Evolutionary conservation across 352 stramenopile genomes (phyloP).

Genomic region (Blastocystis sp.): DNA sequence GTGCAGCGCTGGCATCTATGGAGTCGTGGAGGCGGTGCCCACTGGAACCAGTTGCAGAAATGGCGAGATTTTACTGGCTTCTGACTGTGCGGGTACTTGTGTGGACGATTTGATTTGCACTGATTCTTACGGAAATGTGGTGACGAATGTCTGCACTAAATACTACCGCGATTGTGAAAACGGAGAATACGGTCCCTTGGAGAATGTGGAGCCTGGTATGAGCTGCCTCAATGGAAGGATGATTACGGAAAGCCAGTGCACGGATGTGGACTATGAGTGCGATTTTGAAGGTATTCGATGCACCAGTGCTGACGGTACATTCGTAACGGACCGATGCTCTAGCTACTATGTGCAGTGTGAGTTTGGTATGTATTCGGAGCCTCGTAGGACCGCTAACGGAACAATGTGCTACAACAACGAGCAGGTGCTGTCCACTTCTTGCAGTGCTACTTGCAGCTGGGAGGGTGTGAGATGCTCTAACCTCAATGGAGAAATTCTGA

Average conservation of each 20-base stretch:
- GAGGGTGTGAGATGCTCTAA: constrained; percentile 26
- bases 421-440: constrained; percentile 16
- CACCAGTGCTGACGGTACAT: not conserved
- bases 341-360: constrained; percentile 59
- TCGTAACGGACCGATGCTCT: not conserved
- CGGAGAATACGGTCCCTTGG: not conserved
- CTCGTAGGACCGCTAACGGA: constrained; percentile 34
- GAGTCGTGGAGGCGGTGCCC: not conserved
- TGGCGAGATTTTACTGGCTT: constrained; percentile 16
- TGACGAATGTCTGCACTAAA: constrained; percentile 5
- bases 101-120: not conserved
- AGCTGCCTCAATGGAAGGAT: constrained; percentile 47
- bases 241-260: constrained; percentile 14
- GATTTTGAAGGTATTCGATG: constrained; percentile 58
- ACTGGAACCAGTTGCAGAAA: constrained; percentile 46
- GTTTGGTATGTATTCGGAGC: constrained; percentile 40
- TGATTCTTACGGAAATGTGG: not conserved
- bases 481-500: not conserved
- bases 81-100: not conserved
- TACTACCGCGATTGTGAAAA: constrained; percentile 12
- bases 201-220: not conserved
- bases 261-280: constrained; percentile 27
- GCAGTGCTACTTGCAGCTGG: constrained; percentile 30
- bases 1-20: not conserved
- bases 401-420: constrained; percentile 52